Evolutionary conservation across 495 filamentous ascomycete genomes (phyloP).

Genomic region (Copromyces sp.): DNA sequence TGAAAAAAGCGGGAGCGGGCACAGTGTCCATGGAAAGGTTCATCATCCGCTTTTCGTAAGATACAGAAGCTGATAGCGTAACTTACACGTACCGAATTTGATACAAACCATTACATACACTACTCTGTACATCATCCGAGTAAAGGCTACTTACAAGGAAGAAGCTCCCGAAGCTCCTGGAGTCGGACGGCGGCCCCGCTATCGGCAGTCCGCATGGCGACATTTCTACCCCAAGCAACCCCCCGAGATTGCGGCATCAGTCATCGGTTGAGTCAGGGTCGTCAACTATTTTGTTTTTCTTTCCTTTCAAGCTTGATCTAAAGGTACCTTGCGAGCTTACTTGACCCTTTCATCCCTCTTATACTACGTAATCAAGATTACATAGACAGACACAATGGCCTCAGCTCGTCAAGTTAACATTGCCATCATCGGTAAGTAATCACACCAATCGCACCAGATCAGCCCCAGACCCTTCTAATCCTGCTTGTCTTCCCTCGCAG

Average conservation of each 20-base stretch:
- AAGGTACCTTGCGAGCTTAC: background rate
- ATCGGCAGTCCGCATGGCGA: slow-evolving; percentile 14
- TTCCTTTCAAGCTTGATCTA: background rate
- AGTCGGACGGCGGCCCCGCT: slow-evolving; percentile 12
- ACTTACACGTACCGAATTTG: background rate
- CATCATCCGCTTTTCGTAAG: slow-evolving; percentile 1
- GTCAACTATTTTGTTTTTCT: background rate
- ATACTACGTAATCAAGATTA: background rate
- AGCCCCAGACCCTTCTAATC: background rate
- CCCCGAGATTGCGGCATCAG: background rate
- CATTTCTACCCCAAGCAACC: slow-evolving; percentile 2
- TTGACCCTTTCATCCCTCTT: background rate
- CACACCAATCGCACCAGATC: background rate
- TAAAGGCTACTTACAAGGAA: background rate
- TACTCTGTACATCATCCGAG: background rate
- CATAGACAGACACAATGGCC: slow-evolving; percentile 15
- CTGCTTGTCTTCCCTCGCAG: background rate
- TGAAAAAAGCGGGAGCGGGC: background rate
- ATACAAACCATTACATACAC: background rate
- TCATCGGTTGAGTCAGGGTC: background rate
- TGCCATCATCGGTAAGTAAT: slow-evolving; percentile 22
- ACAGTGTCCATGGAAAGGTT: background rate
- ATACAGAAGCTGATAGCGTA: background rate
- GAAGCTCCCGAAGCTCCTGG: background rate
- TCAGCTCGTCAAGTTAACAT: slow-evolving; percentile 21